Evolutionary conservation across 2,329 filamentous ascomycete species (phyloP).

Genomic region (Metarhizium brunneum): DNA sequence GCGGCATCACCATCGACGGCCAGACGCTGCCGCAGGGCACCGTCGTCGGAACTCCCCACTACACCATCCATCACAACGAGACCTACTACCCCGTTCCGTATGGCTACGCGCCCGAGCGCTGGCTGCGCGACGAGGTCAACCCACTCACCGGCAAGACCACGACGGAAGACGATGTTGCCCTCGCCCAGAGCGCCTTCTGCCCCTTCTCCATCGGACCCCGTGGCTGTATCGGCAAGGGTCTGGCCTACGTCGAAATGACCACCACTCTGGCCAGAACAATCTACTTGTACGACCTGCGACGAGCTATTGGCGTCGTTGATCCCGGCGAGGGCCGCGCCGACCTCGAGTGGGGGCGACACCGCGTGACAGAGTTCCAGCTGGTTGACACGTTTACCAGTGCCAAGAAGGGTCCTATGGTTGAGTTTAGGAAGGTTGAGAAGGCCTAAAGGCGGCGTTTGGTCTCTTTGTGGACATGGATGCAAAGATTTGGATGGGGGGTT

Average conservation of each 20-base stretch:
- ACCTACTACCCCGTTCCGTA: slow-evolving; percentile 52
- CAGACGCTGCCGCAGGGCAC: slow-evolving; percentile 46
- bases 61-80: slow-evolving; percentile 59
- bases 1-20: slow-evolving; percentile 46
- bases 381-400: slow-evolving; percentile 64
- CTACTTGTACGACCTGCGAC: slow-evolving; percentile 51
- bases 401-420: slow-evolving; percentile 62
- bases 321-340: slow-evolving; percentile 41
- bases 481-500: too few species aligned
- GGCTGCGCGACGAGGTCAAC: slow-evolving; percentile 43
- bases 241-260: slow-evolving; percentile 60
- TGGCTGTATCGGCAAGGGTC: slow-evolving; percentile 62
- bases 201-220: slow-evolving; percentile 63
- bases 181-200: slow-evolving; percentile 61
- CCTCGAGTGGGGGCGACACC: slow-evolving; percentile 45
- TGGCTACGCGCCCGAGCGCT: slow-evolving; percentile 54
- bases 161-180: slow-evolving; percentile 39
- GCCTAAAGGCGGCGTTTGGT: slow-evolving; percentile 1
- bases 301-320: slow-evolving; percentile 37
- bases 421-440: slow-evolving; percentile 37
- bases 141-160: slow-evolving; percentile 26
- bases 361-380: slow-evolving; percentile 56
- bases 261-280: slow-evolving; percentile 52
- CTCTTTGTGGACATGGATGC: neutral
- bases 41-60: slow-evolving; percentile 56